Conservation (phyloP, 805 yeast genomes). For the Debaryomyces tyrocola region DNA sequence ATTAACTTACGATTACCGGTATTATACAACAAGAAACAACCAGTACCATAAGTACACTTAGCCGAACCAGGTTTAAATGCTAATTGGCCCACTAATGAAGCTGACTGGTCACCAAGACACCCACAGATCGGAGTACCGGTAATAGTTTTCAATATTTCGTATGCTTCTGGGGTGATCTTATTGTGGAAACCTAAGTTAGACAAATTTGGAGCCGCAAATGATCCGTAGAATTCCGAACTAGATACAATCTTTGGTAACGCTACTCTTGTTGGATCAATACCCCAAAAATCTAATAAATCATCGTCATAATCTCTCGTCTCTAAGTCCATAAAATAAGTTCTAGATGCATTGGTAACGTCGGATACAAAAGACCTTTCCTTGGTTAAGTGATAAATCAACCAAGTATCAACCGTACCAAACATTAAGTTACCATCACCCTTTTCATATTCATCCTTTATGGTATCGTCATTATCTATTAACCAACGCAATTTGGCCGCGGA, state of each 20-base stretch:
- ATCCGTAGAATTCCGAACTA: conserved; percentile 76
- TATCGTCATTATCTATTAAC: conserved; percentile 78
- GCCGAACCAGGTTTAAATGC: conserved; percentile 84
- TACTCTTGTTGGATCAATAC: conserved; percentile 66
- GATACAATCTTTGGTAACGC: conserved; percentile 75
- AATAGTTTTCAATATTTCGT: conserved; percentile 48
- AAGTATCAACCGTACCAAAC: conserved; percentile 93
- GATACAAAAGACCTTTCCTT: conserved; percentile 68
- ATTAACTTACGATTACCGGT: conserved; percentile 74
- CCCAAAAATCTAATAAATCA: conserved; percentile 75
- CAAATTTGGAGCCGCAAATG: conserved; percentile 61
- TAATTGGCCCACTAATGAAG: conserved; percentile 90
- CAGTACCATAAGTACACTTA: conserved; percentile 96
- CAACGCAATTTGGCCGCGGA: conserved; percentile 88
- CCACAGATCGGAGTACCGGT: conserved; percentile 78
- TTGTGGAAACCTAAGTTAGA: conserved; percentile 51
- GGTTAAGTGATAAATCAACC: conserved; percentile 87
- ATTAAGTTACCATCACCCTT: conserved; percentile 68
- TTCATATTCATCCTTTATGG: conserved; percentile 66
- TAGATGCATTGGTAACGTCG: conserved; percentile 88
- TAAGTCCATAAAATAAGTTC: conserved; percentile 88
- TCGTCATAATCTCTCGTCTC: conserved; percentile 74
- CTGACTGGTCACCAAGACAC: conserved; percentile 91
- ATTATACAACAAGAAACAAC: conserved; percentile 86
- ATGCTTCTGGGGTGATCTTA: conserved; percentile 52